phyloP scores from a whole-genome alignment of 208 protist species.

The Wallacemonas sp. region DNA sequence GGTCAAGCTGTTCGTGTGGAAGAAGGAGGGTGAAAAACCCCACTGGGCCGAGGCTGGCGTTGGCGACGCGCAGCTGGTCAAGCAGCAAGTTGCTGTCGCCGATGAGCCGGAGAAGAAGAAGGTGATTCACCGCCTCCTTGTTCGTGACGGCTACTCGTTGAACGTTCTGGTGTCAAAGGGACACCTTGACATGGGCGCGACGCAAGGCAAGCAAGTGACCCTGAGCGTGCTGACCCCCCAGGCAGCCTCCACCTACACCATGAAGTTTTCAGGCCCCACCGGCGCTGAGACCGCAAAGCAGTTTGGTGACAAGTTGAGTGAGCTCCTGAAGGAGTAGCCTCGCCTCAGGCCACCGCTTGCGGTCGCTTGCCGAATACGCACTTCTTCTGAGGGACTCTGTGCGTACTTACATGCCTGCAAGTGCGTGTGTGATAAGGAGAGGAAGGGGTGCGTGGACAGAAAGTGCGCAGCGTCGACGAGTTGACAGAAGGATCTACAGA shows the following conservation, averaged over 20 bases:
- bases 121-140: slow-evolving; percentile 59
- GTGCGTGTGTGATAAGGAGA: no score
- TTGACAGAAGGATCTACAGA: no score
- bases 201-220: slow-evolving; percentile 50
- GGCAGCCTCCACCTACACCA: slow-evolving; percentile 45
- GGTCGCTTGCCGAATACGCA: no score
- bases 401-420: no score
- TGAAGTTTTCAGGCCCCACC: slow-evolving; percentile 65
- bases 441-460: no score
- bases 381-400: no score
- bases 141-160: slow-evolving; percentile 80
- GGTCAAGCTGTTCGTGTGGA: slow-evolving; percentile 64
- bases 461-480: no score
- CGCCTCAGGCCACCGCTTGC: no score
- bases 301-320: slow-evolving; percentile 51
- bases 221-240: slow-evolving; percentile 37
- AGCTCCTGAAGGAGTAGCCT: slow-evolving; percentile 16
- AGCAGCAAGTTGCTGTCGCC: not conserved
- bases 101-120: slow-evolving; percentile 20
- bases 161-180: slow-evolving; percentile 52
- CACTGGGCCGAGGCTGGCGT: slow-evolving; percentile 67
- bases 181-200: slow-evolving; percentile 40
- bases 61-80: slow-evolving; percentile 60
- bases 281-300: slow-evolving; percentile 41
- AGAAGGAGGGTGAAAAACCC: slow-evolving; percentile 36